These are phyloP conservation scores for Colletotrichum chrysophilum DNA, from an alignment of 2,329 filamentous ascomycete genomes.

Conservation along the genomic window DNA sequence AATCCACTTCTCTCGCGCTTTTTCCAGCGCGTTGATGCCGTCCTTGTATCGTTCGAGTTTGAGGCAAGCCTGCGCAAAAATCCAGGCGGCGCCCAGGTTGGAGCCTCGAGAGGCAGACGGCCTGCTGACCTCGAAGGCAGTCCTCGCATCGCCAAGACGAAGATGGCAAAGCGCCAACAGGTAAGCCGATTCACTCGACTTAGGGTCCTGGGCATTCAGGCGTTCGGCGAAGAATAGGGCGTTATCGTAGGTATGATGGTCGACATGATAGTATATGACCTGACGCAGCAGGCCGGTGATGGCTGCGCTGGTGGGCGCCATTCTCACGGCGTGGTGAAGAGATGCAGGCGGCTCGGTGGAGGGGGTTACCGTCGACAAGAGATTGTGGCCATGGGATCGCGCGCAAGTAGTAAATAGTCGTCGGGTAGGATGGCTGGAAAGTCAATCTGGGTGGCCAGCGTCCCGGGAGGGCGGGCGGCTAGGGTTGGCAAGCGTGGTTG, in stretches of 20 bases:
- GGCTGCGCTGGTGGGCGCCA: slow-evolving; percentile 58
- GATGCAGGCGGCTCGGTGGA: not conserved
- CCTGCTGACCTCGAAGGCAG: slow-evolving; percentile 84
- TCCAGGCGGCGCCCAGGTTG: slow-evolving; percentile 87
- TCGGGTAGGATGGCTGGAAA: not conserved
- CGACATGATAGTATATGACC: slow-evolving; percentile 73
- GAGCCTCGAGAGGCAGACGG: slow-evolving; percentile 71
- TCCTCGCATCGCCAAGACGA: slow-evolving; percentile 80
- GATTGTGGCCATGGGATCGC: slow-evolving; percentile 17
- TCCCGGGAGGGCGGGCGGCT: not conserved
- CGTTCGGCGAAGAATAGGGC: slow-evolving; percentile 93
- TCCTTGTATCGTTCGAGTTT: slow-evolving; percentile 79
- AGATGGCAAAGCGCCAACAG: slow-evolving; percentile 86
- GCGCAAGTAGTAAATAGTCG: not conserved
- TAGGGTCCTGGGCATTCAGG: slow-evolving; percentile 81
- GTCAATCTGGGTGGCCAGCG: not conserved
- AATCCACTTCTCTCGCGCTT: slow-evolving; percentile 77
- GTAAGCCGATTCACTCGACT: slow-evolving; percentile 80
- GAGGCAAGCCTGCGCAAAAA: slow-evolving; percentile 90
- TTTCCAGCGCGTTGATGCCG: slow-evolving; percentile 84
- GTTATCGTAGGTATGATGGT: slow-evolving; percentile 88
- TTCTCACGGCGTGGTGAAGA: slow-evolving; percentile 30
- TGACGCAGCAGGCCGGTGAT: slow-evolving; percentile 62
- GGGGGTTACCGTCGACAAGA: slow-evolving; percentile 16
- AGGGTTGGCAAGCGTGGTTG: not conserved